These are phyloP conservation scores for Ceratocystis destructans DNA, from an alignment of 2,329 filamentous ascomycete species.

Conservation along the genomic window DNA sequence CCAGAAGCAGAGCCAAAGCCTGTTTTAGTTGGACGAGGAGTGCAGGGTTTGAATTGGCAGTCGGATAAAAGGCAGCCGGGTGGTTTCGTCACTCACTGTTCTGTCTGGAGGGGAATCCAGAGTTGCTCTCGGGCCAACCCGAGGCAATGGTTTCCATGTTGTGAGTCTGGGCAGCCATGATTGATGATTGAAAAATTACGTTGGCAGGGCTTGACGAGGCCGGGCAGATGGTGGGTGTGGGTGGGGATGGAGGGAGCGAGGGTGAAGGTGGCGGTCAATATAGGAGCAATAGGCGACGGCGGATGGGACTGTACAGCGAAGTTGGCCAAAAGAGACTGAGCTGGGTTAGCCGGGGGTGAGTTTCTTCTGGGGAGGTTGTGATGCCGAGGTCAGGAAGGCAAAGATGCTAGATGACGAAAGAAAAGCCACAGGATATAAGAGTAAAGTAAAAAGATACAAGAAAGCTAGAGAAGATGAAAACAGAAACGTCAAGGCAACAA, in stretches of 20 bases:
- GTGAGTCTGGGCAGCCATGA: background rate
- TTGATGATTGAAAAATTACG: background rate
- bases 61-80: background rate
- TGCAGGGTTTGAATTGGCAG: background rate
- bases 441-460: background rate
- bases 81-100: background rate
- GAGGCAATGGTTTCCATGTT: background rate
- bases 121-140: background rate
- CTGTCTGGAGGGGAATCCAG: background rate
- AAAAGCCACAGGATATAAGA: background rate
- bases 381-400: background rate
- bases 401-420: background rate
- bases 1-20: background rate
- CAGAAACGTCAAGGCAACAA: background rate
- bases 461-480: slow-evolving; percentile 1
- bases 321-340: background rate
- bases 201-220: background rate
- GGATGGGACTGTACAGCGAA: background rate
- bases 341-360: background rate
- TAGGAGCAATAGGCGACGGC: background rate
- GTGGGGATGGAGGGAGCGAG: background rate
- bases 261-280: background rate
- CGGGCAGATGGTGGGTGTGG: background rate
- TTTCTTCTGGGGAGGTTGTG: background rate
- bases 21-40: too few species aligned